Base-by-base conservation (phyloP, 2,329 filamentous ascomycete genomes). In the Colletotrichum navitas region DNA sequence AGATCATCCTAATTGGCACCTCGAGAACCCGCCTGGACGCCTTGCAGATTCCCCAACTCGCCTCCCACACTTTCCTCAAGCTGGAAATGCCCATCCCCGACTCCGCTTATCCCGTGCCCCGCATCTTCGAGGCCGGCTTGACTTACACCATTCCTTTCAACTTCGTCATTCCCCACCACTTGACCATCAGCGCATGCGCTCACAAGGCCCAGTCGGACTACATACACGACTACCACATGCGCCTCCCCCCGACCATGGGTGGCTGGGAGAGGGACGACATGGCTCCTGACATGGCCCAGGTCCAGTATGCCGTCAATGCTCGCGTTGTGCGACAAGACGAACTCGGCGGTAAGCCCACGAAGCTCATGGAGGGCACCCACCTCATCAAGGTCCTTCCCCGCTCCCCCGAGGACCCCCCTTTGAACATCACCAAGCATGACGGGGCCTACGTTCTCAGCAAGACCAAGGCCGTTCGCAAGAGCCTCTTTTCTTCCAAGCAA, bases 161-260 rank as follows among this genome's bases (percentile, higher is more conserved):
- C 80, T 90, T 90, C 74, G 85, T 90, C 69, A 84, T 90, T 21
- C 88, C 88, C n/a, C 81, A 83, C 74, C 84, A 89, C 65, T 85
- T 90, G 71, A 89, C 88, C 24, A 81, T 89, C 61, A 84, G 83
- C 70, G 87, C 88, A 24, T 90, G 88, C 81, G 85, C 81, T 75
- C 88, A 90, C 80, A 75, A 78, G 36, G 82, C 84, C 65, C 79
- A 81, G 51, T 81, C 81, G 51, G 79, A 81, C n/a, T 80, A 80
- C 58, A 81, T 90, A 39, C 82, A 83, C 64, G 86, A 87, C 43
- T 82, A 86, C 58, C 88, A 90, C 79, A 79, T 87, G 49, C 82
- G 84, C 16, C 81, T 89, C 29, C 88, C 88, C 1, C 88, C 88
- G 0, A 85, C 85, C 14, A 78, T 89, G 68, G 85, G 84, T 8